Conservation (phyloP, 2,329 filamentous ascomycete genomes). For the Neurospora sp. region DNA sequence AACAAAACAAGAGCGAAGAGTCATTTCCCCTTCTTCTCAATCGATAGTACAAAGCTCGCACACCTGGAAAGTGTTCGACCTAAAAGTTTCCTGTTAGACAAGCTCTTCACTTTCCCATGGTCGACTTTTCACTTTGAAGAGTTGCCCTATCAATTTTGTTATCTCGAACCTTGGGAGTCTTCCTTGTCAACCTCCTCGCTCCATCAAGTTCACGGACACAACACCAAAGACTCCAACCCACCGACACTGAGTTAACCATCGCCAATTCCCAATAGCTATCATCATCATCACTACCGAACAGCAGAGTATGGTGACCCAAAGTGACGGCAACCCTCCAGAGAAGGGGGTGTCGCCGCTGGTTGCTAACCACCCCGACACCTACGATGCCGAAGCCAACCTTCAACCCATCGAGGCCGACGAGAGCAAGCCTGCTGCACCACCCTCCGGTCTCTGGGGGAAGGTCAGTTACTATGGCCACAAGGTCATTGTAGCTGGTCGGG, state of each 20-base stretch:
- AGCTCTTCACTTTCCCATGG: not conserved
- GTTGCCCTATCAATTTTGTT: not conserved
- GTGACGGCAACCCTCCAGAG: not conserved
- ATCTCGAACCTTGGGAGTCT: not conserved
- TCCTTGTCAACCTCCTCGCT: not conserved
- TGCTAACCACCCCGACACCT: not conserved
- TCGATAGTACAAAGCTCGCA: not conserved
- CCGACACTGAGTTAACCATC: not conserved
- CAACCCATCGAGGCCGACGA: not conserved
- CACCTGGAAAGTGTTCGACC: not conserved
- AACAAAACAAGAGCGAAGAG: not conserved
- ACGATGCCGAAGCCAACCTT: not conserved
- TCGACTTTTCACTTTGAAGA: not conserved
- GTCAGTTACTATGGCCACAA: not conserved
- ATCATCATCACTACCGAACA: not conserved
- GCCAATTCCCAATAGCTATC: not conserved
- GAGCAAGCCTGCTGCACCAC: not conserved
- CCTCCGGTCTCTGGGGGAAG: not conserved
- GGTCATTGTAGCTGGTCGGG: slow-evolving; percentile 17
- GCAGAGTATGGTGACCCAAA: not conserved
- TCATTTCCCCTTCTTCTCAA: not conserved
- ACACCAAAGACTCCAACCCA: not conserved
- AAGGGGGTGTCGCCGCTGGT: not conserved
- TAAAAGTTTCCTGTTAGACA: not conserved
- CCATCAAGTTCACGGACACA: not conserved